A percentile compares a stretch with the other conserved stretches of the same genome.
Evolutionary conservation across 257 asterid genomes (phyloP).

Genomic region (Solanum bulbocastanum): DNA sequence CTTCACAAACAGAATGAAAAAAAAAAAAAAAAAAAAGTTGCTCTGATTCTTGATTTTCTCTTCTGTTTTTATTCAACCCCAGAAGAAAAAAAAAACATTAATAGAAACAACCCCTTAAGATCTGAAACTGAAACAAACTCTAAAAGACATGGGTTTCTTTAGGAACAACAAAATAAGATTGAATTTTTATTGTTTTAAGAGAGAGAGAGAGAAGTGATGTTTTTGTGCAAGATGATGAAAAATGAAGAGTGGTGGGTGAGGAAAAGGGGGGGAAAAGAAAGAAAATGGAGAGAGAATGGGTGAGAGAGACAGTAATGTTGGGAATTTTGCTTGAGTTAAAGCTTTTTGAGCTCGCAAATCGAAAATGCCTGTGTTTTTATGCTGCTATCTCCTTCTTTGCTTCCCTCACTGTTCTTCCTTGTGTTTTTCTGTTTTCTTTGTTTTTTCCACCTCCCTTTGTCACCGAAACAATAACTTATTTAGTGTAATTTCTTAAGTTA

Average conservation of each 20-base stretch:
- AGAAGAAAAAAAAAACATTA: neutral
- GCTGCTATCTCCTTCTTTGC: conserved; percentile 19
- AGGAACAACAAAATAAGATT: neutral
- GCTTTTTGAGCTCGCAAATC: conserved; percentile 49
- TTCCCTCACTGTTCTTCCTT: neutral
- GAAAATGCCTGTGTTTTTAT: conserved; percentile 45
- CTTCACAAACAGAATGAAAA: neutral
- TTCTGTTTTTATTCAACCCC: neutral
- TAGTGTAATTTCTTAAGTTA: neutral
- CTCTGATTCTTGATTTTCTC: neutral
- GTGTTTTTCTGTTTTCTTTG: neutral
- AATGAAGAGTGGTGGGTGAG: conserved; percentile 3
- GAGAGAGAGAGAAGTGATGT: neutral
- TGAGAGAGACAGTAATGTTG: neutral
- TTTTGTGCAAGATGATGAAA: neutral
- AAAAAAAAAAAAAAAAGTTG: neutral
- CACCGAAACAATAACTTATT: neutral
- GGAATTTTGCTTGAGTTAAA: neutral
- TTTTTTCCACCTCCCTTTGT: neutral
- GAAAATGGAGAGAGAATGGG: conserved; percentile 13
- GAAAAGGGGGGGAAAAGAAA: neutral
- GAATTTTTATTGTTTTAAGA: neutral
- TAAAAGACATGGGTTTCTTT: neutral
- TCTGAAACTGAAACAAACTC: neutral
- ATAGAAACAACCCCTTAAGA: neutral